Base-by-base conservation (phyloP, 805 yeast species). In the Ogataea trehalophila region DNA sequence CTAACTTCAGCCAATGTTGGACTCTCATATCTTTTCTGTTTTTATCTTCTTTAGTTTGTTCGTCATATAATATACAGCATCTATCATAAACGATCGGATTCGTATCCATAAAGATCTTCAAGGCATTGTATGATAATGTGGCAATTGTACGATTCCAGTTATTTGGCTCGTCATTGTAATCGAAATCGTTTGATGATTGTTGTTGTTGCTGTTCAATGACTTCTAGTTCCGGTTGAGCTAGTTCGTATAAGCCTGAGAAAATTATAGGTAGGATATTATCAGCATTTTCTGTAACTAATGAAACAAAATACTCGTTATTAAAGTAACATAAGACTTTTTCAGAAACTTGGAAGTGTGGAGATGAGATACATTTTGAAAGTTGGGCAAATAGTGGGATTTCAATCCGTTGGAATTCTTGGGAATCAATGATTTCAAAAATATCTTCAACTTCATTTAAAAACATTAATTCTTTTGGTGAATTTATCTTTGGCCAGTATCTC, bases 101-200 rank as follows among this genome's bases (percentile, higher is more conserved):
- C 44, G 94, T 85, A 60, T 92, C 97, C 82, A 91, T 81, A 61
- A 94, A 91, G 47, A 88, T 85, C 65, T 90, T 90, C 58, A 94
- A 74, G 0, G 98, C 97, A 48, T 86, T 87, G 69, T 81, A 90
- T 2, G 96, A 95, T 74, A 92, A 79, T 42, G 88, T 82, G 56
- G 92, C 94, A 39, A 94, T 91, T 36, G 96, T 89, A 59, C 94
- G 79, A 67, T 94, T 94, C 99, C 99, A 94, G 59, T 87, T 92
- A 38, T 61, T 62, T 26, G 67, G 62, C 55, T 77, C 81, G 14
- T 63, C 62, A 16, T 16, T 22, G 39, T 73, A 61, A 53, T 74
- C 81, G 14, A 66, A 67, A 6, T 63, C 66, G n/a, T 59, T 56
- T 39, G 41, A 45, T 26, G 48, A 50, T 39, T 48, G 56, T 37